phyloP scores from a whole-genome alignment of 805 yeast species.

The Kockiozyma suomiensis region DNA sequence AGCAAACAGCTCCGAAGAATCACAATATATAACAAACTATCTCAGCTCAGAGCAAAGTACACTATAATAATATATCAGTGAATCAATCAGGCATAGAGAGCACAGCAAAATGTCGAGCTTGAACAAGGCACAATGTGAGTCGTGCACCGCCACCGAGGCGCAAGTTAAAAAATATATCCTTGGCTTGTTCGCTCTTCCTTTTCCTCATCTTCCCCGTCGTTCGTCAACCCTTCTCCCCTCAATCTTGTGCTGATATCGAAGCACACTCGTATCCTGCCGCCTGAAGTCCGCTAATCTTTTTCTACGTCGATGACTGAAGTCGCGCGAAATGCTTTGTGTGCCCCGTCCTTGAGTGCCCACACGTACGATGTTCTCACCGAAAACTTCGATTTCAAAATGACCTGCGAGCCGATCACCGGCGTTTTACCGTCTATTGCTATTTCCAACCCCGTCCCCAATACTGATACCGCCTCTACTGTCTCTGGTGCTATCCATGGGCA shows the following conservation, averaged over 20 bases:
- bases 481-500: slow-evolving; percentile 24
- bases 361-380: slow-evolving; percentile 12
- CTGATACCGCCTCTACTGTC: background rate
- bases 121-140: background rate
- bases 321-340: slow-evolving; percentile 35
- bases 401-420: slow-evolving; percentile 11
- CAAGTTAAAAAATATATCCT: background rate
- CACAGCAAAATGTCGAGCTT: background rate
- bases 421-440: slow-evolving; percentile 5
- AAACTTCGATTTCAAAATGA: slow-evolving; percentile 12
- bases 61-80: too few relatives aligned
- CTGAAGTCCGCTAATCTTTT: slow-evolving; percentile 5
- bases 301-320: slow-evolving; percentile 34
- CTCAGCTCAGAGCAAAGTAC: too few relatives aligned
- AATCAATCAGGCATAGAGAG: too few relatives aligned
- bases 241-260: background rate
- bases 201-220: slow-evolving; percentile 1
- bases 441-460: slow-evolving; percentile 9
- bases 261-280: slow-evolving; percentile 9
- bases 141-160: background rate
- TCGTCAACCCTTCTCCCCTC: background rate
- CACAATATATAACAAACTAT: too few relatives aligned
- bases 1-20: too few relatives aligned
- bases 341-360: slow-evolving; percentile 32
- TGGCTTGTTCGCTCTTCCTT: background rate